These are phyloP conservation scores for Epichloe aotearoae DNA, from an alignment of 2,329 filamentous ascomycete genomes.

Conservation along the genomic window DNA sequence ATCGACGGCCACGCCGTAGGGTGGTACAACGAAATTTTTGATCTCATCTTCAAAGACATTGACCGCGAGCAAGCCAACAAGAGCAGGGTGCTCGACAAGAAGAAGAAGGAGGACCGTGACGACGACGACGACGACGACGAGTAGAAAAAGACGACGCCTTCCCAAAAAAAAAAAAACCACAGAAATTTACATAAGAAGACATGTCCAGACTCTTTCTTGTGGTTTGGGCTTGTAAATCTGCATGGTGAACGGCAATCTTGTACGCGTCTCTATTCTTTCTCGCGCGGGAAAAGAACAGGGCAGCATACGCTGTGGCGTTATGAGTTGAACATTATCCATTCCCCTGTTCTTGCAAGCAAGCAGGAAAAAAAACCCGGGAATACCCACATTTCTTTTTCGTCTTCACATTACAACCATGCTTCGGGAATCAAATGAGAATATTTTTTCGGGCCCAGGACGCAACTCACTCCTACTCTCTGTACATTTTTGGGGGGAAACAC, in stretches of 20 bases:
- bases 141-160: constrained; percentile 9
- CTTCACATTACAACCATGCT: too few species aligned
- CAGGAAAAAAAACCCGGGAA: too few species aligned
- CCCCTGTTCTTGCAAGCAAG: neutral
- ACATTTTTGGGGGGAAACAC: neutral
- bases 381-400: too few species aligned
- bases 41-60: constrained; percentile 74
- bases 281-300: neutral
- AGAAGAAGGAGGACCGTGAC: constrained; percentile 30
- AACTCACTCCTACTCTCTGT: constrained; percentile 3
- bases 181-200: neutral
- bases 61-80: constrained; percentile 61
- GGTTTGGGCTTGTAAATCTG: neutral
- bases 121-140: constrained; percentile 23
- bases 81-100: constrained; percentile 50
- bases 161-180: neutral
- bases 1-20: constrained; percentile 81
- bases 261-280: neutral
- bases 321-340: neutral
- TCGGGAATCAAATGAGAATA: neutral
- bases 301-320: constrained; percentile 1
- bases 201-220: neutral
- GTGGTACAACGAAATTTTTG: constrained; percentile 92
- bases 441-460: neutral
- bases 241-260: constrained; percentile 1